Percentiles rank a stretch among this genome's conserved stretches.
Evolutionary conservation across 805 yeast genomes (phyloP).

Genomic region (Hanseniaspora taiwanica): DNA sequence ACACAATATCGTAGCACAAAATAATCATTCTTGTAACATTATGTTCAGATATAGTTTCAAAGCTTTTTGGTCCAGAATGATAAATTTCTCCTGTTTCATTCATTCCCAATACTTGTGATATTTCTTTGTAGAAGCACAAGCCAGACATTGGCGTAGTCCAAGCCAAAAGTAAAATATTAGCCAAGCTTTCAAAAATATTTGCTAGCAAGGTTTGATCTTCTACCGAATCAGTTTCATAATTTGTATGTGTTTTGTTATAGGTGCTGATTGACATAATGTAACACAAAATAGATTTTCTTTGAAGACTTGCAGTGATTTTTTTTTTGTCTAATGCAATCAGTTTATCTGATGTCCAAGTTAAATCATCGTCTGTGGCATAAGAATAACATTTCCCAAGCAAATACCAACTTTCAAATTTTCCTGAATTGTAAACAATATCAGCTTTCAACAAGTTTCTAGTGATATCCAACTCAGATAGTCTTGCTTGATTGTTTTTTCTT

Average conservation of each 20-base stretch:
- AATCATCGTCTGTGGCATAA: slow-evolving; percentile 70
- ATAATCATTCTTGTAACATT: slow-evolving; percentile 21
- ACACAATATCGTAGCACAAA: slow-evolving; percentile 14
- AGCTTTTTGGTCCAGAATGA: slow-evolving; percentile 5
- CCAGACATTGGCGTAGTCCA: slow-evolving; percentile 52
- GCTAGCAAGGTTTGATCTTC: neutral
- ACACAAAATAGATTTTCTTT: slow-evolving; percentile 58
- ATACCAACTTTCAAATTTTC: slow-evolving; percentile 76
- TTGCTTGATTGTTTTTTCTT: slow-evolving; percentile 65
- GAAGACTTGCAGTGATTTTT: slow-evolving; percentile 44
- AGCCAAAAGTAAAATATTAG: slow-evolving; percentile 32
- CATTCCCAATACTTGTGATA: slow-evolving; percentile 9
- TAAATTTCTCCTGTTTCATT: slow-evolving; percentile 11
- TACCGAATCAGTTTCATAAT: neutral
- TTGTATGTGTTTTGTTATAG: neutral
- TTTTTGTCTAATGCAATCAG: slow-evolving; percentile 51
- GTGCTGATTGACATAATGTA: slow-evolving; percentile 56
- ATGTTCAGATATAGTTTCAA: slow-evolving; percentile 14
- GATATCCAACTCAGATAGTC: slow-evolving; percentile 68
- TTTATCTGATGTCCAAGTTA: slow-evolving; percentile 87
- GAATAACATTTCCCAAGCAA: slow-evolving; percentile 71
- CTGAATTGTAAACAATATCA: slow-evolving; percentile 55
- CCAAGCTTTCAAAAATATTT: slow-evolving; percentile 13
- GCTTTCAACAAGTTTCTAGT: slow-evolving; percentile 51
- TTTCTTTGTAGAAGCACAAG: slow-evolving; percentile 33